Evolutionary conservation across 805 yeast genomes (phyloP), one percentile per base, ranked within the genome.

Genomic region (Ogataea haglerorum): DNA sequence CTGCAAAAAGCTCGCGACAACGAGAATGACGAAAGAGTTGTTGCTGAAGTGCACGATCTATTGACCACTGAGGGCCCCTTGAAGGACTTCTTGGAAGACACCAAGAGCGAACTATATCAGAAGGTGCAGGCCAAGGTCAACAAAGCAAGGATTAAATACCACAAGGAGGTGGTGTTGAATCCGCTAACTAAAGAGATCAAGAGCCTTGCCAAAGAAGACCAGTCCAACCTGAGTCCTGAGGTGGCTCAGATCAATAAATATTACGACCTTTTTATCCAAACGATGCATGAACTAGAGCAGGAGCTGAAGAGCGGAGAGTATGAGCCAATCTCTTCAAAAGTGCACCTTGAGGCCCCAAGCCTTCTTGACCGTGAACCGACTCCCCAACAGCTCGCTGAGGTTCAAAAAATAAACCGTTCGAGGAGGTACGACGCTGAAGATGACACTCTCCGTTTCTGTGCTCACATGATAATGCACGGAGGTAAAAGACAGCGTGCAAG

Each of bases 381-480:
- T 3, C 73, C 67, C 25, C 81, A 75, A 51, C 96, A 90, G 62
- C 39, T 75, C 17, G 72, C 67, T 5, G 79, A 87, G 59, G 69
- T 69, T 31, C 77, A 72, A 41, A 61, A 58, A 10, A 64, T 82
- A 36, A 66, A 72, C 43, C 68, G 62, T 29, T 65, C 68, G 45
- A 74, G 77, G 10, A 65, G 87, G 22, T 95, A 96, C 19, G 56
- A 68, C 19, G 69, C 72, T 48, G 65, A 67, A 32, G 93, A 88
- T 53, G 83, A 85, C n/a, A 76, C 81, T 15, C 69, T 90, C 35
- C 80, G 81, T 36, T 82, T 85, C 52, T 77, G 93, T 56, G 82
- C 86, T 40, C 89, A 89, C 59, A 72, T 89, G 68, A 80, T 93
- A 46, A 93, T 93, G 98, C 80, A 86, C 58, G 82, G 87, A 58